These are phyloP conservation scores for Phaffomyces thermotolerans DNA, from an alignment of 805 yeast species.

Conservation along the genomic window DNA sequence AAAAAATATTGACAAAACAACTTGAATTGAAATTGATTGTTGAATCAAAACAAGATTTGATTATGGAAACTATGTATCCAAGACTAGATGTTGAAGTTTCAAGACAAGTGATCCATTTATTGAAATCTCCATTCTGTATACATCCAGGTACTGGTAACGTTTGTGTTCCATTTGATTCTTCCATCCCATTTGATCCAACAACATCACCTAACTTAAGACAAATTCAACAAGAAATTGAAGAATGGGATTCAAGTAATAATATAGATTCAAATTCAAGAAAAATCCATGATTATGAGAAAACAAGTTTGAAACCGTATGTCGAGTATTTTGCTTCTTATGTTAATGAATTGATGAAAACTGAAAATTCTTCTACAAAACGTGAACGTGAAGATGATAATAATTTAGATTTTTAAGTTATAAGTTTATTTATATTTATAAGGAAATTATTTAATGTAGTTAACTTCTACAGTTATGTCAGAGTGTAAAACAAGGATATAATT, in stretches of 20 bases:
- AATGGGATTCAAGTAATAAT: constrained; percentile 29
- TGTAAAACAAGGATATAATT: no score
- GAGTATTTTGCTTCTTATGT: constrained; percentile 62
- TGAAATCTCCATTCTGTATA: constrained; percentile 93
- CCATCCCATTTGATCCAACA: constrained; percentile 63
- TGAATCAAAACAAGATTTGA: constrained; percentile 77
- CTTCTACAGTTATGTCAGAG: no score
- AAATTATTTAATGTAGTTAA: not conserved
- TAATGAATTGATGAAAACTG: constrained; percentile 46
- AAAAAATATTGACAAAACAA: constrained; percentile 29
- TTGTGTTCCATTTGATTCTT: constrained; percentile 69
- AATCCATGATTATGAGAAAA: constrained; percentile 46
- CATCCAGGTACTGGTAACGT: constrained; percentile 95
- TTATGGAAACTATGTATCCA: constrained; percentile 79
- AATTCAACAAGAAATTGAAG: constrained; percentile 58
- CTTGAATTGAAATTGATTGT: constrained; percentile 41
- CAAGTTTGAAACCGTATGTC: constrained; percentile 65
- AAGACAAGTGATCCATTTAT: constrained; percentile 78
- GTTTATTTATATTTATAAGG: not conserved
- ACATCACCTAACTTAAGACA: constrained; percentile 67
- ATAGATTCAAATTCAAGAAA: constrained; percentile 14
- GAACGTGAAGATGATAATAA: constrained; percentile 28
- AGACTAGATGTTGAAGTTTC: constrained; percentile 92
- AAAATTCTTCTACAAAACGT: constrained; percentile 33
- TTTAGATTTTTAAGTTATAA: constrained; percentile 10